Evolutionary conservation across 192 early-diverging fungal species (phyloP).

Genomic region (Coemansia sp.): DNA sequence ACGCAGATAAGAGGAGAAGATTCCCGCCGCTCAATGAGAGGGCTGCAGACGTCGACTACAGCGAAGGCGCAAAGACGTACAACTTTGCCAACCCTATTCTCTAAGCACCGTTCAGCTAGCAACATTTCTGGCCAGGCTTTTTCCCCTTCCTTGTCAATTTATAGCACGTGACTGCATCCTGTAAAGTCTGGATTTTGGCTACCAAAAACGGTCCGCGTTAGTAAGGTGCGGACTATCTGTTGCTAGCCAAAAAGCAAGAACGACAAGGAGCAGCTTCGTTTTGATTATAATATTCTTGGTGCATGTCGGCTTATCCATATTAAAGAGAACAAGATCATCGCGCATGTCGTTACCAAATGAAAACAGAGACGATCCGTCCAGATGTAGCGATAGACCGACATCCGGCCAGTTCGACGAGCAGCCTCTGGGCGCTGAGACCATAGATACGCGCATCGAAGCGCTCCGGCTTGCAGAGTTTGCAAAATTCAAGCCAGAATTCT

Average conservation of each 20-base stretch:
- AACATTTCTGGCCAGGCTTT: no score
- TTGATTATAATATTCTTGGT: no score
- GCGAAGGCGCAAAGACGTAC: slow-evolving; percentile 58
- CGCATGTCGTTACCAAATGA: neutral
- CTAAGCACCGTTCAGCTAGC: neutral
- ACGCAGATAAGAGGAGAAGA: slow-evolving; percentile 57
- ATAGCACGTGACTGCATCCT: slow-evolving; percentile 19
- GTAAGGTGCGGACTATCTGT: no score
- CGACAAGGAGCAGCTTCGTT: no score
- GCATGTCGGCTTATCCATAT: no score
- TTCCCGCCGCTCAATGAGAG: slow-evolving; percentile 63
- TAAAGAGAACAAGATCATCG: no score
- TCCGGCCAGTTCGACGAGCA: neutral
- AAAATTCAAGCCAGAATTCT: slow-evolving; percentile 41
- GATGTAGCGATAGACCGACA: neutral
- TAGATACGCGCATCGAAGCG: slow-evolving; percentile 28
- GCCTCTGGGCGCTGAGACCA: slow-evolving; percentile 29
- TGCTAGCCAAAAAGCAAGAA: no score
- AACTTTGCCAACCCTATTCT: slow-evolving; percentile 64
- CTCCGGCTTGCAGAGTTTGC: slow-evolving; percentile 44
- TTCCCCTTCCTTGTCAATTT: no score
- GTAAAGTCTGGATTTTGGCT: slow-evolving; percentile 1
- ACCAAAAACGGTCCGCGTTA: neutral
- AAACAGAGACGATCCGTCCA: neutral
- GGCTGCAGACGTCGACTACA: slow-evolving; percentile 55